Evolutionary conservation across 2,329 filamentous ascomycete genomes (phyloP).

Genomic region (Nemania serpens): DNA sequence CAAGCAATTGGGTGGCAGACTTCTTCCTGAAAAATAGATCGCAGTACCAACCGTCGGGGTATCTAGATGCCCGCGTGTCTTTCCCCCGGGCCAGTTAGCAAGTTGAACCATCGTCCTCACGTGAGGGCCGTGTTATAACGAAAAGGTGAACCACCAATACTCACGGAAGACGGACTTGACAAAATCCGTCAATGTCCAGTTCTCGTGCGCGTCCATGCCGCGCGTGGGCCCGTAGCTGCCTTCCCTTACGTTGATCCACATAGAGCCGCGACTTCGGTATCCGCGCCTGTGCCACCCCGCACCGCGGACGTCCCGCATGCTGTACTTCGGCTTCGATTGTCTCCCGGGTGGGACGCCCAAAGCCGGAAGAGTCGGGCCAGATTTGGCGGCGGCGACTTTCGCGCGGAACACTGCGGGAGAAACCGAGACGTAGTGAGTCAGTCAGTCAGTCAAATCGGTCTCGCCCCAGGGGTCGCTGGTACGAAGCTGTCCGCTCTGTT

Average conservation of each 20-base stretch:
- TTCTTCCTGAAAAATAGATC: slow-evolving; percentile 29
- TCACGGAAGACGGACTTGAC: slow-evolving; percentile 16
- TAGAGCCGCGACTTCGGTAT: slow-evolving; percentile 22
- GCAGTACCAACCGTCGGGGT: slow-evolving; percentile 18
- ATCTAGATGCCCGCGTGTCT: background rate
- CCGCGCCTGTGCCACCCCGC: slow-evolving; percentile 31
- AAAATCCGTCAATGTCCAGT: slow-evolving; percentile 20
- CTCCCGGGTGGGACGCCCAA: background rate
- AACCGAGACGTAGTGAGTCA: background rate
- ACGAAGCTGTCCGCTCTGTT: slow-evolving; percentile 3
- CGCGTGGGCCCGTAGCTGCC: slow-evolving; percentile 25
- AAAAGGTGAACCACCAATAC: background rate
- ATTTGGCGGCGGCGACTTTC: slow-evolving; percentile 7
- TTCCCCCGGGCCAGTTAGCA: background rate
- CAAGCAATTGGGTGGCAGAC: slow-evolving; percentile 23
- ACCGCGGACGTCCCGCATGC: slow-evolving; percentile 10
- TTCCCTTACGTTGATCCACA: slow-evolving; percentile 33
- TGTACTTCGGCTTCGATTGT: background rate
- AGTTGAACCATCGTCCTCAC: background rate
- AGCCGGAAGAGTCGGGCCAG: background rate
- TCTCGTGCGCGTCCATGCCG: slow-evolving; percentile 27
- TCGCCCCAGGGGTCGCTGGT: background rate
- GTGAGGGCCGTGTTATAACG: background rate
- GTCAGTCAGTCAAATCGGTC: background rate
- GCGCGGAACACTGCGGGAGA: slow-evolving; percentile 6